Base-by-base conservation (phyloP, 1,284 basidiomycete species). In the Pseudozyma tsukubaensis region DNA sequence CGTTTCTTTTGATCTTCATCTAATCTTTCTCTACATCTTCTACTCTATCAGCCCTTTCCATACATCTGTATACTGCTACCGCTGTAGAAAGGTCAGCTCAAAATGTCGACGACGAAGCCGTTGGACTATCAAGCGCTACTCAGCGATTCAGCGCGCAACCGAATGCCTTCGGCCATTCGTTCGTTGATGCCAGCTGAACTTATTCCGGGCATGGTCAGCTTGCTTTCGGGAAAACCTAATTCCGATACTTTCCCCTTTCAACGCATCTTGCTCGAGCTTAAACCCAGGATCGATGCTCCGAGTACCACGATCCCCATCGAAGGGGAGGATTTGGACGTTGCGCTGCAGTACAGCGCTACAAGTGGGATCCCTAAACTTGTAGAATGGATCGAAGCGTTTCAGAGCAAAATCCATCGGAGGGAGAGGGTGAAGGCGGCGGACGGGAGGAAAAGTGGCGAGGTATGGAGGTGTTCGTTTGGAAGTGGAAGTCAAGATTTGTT, bases 401-500 rank as follows among this genome's bases (percentile, higher is more conserved):
- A 87, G 59, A 88, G 88, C 3, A 85, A 93, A 49, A 92, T 94
- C 82, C 89, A 89, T 73, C 79, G 82, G 1, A 87, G 88, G 16
- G 36, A 44, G 5, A 45, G 36, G 1, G 50, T 61, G 0, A 51
- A 45, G 18, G 14, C 50, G 1, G 35, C 18, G 11, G 21, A 52
- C 0, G 52, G 34, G 11, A 39, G 29, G 48, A 92, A 93, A 76
- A 50, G 54, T 14, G 72, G 42, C 18, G 61, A 53, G 50, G 63
- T 43, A 32, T 77, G 64, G 67, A 35, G 55, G 82, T 95, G 66
- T 7, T 91, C 89, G 51, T 86, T 96, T 16, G 94, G 94, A 0
- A 88, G 88, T 44, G 95, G 94, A 7, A 92, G 91, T 53, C 94
- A 96, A 85, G 94, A 97, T 86, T 84, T 95, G 56, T 89, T 97